These are phyloP conservation scores for Limtongia smithiae DNA, from an alignment of 805 yeast species.

Conservation along the genomic window DNA sequence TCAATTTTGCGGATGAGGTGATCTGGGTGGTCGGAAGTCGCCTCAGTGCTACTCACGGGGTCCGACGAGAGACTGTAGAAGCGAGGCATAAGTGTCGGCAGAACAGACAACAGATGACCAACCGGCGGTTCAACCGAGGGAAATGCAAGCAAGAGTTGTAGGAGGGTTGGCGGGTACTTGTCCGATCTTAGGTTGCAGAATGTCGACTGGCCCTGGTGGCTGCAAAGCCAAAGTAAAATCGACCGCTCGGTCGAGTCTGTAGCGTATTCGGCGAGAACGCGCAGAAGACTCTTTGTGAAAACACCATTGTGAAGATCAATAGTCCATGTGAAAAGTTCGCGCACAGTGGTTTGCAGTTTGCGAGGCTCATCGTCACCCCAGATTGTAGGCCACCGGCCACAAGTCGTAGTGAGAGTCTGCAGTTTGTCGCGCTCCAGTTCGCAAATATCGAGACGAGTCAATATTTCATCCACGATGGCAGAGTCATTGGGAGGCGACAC, in stretches of 20 bases:
- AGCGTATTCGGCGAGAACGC: constrained; percentile 28
- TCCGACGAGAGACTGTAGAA: constrained; percentile 70
- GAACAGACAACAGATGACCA: constrained; percentile 58
- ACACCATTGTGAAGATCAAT: constrained; percentile 30
- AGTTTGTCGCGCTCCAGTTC: constrained; percentile 10
- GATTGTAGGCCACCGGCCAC: constrained; percentile 35
- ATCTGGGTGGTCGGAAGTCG: constrained; percentile 6
- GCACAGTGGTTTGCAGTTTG: constrained; percentile 16
- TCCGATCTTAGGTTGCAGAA: constrained; percentile 29
- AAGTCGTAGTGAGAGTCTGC: constrained; percentile 20
- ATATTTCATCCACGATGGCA: constrained; percentile 25
- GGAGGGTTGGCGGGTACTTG: constrained; percentile 41
- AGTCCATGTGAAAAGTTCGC: constrained; percentile 32
- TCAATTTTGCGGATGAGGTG: constrained; percentile 23
- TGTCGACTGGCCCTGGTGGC: constrained; percentile 29
- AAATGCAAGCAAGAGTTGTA: constrained; percentile 73
- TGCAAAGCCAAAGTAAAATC: constrained; percentile 29
- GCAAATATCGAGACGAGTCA: constrained; percentile 16
- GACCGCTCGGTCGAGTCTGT: constrained; percentile 19
- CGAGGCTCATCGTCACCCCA: constrained; percentile 33
- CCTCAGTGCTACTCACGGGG: constrained; percentile 39
- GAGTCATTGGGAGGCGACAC: constrained; percentile 32
- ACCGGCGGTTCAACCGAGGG: constrained; percentile 62
- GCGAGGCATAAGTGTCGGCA: constrained; percentile 73
- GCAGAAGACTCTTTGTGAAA: constrained; percentile 27